These are phyloP conservation scores for Acorus gramineus DNA, from an alignment of 106 monocot species.

Conservation along the genomic window DNA sequence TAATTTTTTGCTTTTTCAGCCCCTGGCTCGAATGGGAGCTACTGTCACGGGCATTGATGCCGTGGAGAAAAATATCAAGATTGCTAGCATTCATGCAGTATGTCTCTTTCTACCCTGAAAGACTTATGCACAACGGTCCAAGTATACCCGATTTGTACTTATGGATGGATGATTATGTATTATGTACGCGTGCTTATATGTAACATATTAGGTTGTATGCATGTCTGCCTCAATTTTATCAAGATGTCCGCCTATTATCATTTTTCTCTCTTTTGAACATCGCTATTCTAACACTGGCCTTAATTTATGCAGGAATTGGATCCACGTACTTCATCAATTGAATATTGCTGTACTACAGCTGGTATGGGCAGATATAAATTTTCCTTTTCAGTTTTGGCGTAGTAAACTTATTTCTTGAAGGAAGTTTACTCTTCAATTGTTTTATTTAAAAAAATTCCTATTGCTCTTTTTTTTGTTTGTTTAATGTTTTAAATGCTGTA, in stretches of 20 bases:
- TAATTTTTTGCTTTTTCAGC: slow-evolving; percentile 26
- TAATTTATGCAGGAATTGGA: slow-evolving; percentile 47
- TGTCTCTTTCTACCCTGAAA: slow-evolving; percentile 2
- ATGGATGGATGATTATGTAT: background rate
- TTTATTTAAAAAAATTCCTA: too few species aligned
- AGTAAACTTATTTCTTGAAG: background rate
- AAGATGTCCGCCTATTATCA: background rate
- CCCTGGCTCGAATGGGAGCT: slow-evolving; percentile 93
- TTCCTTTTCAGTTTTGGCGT: background rate
- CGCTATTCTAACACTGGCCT: too few species aligned
- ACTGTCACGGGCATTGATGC: slow-evolving; percentile 91
- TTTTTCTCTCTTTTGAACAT: background rate
- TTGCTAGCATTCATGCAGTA: slow-evolving; percentile 89
- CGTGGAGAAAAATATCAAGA: slow-evolving; percentile 87
- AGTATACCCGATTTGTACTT: background rate
- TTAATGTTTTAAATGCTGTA: too few species aligned
- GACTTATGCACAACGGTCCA: too few species aligned
- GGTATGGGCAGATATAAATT: slow-evolving; percentile 22
- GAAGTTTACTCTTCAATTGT: too few species aligned
- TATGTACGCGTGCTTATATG: background rate
- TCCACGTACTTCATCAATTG: slow-evolving; percentile 69
- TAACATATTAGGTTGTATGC: too few species aligned
- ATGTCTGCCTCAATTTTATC: background rate
- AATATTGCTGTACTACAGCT: slow-evolving; percentile 82
- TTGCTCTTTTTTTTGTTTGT: too few species aligned